Conservation (phyloP, 257 asterid genomes). For the Pogostemon cablin region DNA sequence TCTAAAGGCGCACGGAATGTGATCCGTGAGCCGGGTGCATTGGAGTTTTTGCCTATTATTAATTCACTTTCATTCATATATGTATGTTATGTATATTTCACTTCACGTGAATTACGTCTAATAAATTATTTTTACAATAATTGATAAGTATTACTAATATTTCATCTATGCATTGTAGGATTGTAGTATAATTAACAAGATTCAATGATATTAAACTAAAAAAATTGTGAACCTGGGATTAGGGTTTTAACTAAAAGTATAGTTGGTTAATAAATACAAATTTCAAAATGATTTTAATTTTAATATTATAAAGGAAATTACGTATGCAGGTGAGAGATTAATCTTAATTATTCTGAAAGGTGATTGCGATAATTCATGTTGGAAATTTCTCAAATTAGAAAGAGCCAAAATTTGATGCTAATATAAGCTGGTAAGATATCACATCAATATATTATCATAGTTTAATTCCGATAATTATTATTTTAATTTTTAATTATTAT, state of each 20-base stretch:
- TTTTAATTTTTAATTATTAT: background rate
- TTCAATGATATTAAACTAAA: too few relatives aligned
- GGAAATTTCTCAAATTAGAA: background rate
- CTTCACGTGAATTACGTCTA: too few relatives aligned
- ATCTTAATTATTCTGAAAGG: background rate
- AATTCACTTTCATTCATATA: too few relatives aligned
- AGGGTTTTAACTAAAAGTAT: background rate
- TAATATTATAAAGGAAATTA: background rate
- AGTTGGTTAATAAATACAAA: background rate
- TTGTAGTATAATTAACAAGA: too few relatives aligned
- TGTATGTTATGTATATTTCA: too few relatives aligned
- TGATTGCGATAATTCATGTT: slow-evolving; percentile 1
- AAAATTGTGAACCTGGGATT: too few relatives aligned
- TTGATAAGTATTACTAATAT: too few relatives aligned
- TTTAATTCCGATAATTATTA: background rate
- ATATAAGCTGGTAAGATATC: slow-evolving; percentile 16
- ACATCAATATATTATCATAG: slow-evolving; percentile 12
- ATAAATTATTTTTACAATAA: too few relatives aligned
- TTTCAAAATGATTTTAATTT: background rate
- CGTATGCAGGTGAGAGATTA: slow-evolving; percentile 3
- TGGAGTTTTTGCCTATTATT: too few relatives aligned
- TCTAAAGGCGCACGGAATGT: too few relatives aligned
- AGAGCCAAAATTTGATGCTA: slow-evolving; percentile 21
- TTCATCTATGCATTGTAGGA: too few relatives aligned
- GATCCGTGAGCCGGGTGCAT: too few relatives aligned